Evolutionary conservation across 73 alveolate species (phyloP), one percentile per base, ranked within the genome.

Genomic region (Blepharisma stoltei): DNA sequence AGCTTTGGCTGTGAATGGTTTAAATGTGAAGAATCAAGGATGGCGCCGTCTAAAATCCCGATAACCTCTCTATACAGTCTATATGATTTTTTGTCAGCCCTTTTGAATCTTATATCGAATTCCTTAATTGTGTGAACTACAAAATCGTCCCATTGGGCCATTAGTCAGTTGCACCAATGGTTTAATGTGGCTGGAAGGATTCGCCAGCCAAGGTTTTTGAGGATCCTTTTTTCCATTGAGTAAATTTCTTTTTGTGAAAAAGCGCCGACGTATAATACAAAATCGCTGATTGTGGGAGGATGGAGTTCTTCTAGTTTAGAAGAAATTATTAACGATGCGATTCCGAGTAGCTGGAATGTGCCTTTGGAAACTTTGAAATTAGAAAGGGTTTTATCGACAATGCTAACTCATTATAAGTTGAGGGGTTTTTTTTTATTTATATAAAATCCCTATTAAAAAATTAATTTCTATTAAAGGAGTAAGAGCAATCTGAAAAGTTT

Each of bases 281-380:
- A 69, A n/a, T 69, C 79, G 5, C 32, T 14, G 23, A 44, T 69
- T n/a, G 71, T 69, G 11, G 79, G 79, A 38, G 60, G 37, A 7
- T 23, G 27, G 4, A 69, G n/a, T 43, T 69, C 79, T 80, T 93
- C 98, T 78, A 87, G 89, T 65, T 93, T 93, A 77, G 95, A 90
- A 27, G 96, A 85, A 43, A 93, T 90, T 85, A 93, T 87, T 87
- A 93, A 81, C 0, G 97, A 92, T 3, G 98, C 84, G 47, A 93
- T 91, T 6, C 98, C 98, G 6, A 93, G 88, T 44, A 93, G 90
- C 82, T 93, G 93, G 54, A 88, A 91, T 67, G 85, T 69, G 69
- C 88, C 76, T 60, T 96, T 76, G 23, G 78, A 53, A 0, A 91
- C 90, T 67, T 86, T 27, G 52, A 80, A 85, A 45, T 82, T 80